Conservation (phyloP, 257 asterid genomes). For the Voacanga thouarsii region DNA sequence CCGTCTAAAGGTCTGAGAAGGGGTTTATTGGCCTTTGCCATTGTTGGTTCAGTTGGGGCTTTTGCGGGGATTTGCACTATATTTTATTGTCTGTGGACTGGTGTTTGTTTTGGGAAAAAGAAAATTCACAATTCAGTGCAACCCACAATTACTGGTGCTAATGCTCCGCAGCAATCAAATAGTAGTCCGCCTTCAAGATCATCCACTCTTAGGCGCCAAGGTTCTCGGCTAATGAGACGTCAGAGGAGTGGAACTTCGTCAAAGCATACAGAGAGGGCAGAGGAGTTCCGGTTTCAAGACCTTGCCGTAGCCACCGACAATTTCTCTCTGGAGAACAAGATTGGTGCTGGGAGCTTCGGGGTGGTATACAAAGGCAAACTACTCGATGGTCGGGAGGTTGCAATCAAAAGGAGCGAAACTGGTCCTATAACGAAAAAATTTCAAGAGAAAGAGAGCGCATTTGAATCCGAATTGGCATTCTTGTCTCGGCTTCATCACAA, state of each 20-base stretch:
- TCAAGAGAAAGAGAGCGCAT: slow-evolving; percentile 81
- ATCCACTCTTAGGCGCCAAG: slow-evolving; percentile 74
- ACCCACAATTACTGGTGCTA: slow-evolving; percentile 50
- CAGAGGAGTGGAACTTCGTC: slow-evolving; percentile 86
- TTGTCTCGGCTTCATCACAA: slow-evolving; percentile 88
- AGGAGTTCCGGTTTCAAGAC: slow-evolving; percentile 61
- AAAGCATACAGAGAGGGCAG: slow-evolving; percentile 67
- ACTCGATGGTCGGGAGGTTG: slow-evolving; percentile 70
- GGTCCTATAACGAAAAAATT: slow-evolving; percentile 59
- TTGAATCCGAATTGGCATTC: slow-evolving; percentile 77
- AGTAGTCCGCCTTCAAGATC: slow-evolving; percentile 67
- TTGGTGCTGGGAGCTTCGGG: slow-evolving; percentile 88
- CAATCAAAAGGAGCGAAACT: slow-evolving; percentile 69
- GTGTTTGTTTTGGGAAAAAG: slow-evolving; percentile 74
- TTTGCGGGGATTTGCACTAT: slow-evolving; percentile 61
- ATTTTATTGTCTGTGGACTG: slow-evolving; percentile 61
- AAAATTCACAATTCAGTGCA: slow-evolving; percentile 82
- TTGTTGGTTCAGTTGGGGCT: slow-evolving; percentile 75
- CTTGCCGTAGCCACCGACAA: slow-evolving; percentile 58
- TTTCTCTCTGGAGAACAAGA: slow-evolving; percentile 63
- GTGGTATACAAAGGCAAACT: slow-evolving; percentile 71
- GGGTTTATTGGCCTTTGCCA: slow-evolving; percentile 58
- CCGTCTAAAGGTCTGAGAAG: slow-evolving; percentile 38
- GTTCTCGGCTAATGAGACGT: slow-evolving; percentile 76
- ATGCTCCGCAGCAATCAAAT: slow-evolving; percentile 35